Evolutionary conservation across 345 rosid species (phyloP).

Genomic region (Linum usitatissimum): DNA sequence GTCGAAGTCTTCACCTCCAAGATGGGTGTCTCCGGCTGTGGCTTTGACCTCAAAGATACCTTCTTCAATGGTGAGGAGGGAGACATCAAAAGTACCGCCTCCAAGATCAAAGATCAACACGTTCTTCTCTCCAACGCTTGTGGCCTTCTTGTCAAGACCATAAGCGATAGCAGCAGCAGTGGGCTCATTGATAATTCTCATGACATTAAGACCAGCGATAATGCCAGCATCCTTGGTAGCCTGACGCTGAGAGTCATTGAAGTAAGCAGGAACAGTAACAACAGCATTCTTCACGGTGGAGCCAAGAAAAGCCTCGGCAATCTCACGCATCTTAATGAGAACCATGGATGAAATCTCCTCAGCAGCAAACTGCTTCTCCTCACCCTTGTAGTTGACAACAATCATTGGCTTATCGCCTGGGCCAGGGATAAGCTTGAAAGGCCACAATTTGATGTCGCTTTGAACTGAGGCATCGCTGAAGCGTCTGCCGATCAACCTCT

Average conservation of each 20-base stretch:
- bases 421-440: constrained; percentile 62
- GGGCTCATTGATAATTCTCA: constrained; percentile 71
- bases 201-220: constrained; percentile 65
- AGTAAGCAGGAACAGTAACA: constrained; percentile 67
- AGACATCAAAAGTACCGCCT: constrained; percentile 75
- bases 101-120: constrained; percentile 71
- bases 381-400: constrained; percentile 52
- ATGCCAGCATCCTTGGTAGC: constrained; percentile 77
- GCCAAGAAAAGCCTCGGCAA: constrained; percentile 75
- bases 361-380: constrained; percentile 58
- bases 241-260: constrained; percentile 78
- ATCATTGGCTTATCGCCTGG: constrained; percentile 73
- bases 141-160: constrained; percentile 69
- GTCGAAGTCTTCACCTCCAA: constrained; percentile 73
- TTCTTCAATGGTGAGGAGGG: constrained; percentile 69
- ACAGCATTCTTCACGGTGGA: constrained; percentile 53
- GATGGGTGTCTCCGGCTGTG: constrained; percentile 70
- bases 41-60: constrained; percentile 77
- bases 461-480: constrained; percentile 52
- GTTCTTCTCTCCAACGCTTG: constrained; percentile 68
- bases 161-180: constrained; percentile 81
- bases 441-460: constrained; percentile 64
- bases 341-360: constrained; percentile 77
- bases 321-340: constrained; percentile 72
- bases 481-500: constrained; percentile 67